Evolutionary conservation across 441 rosid genomes (phyloP).

Genomic region (Viola pubescens): DNA sequence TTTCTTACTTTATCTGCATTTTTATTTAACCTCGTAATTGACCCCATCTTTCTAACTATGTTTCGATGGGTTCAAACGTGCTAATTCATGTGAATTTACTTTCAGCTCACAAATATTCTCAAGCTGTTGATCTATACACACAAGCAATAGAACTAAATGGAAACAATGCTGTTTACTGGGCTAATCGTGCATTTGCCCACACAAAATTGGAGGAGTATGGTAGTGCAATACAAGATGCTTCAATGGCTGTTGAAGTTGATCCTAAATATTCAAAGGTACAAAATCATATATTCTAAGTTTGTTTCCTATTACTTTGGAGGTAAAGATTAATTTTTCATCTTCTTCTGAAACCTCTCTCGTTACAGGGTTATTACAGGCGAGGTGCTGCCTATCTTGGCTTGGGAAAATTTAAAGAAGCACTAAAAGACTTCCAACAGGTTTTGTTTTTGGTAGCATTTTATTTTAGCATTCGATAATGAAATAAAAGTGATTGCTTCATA

Average conservation of each 20-base stretch:
- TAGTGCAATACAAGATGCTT: conserved; percentile 91
- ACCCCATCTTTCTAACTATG: too few species aligned
- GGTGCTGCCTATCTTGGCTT: conserved; percentile 95
- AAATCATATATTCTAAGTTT: conserved; percentile 4
- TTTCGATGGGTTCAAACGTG: not conserved
- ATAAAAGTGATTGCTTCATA: not conserved
- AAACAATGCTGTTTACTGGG: conserved; percentile 87
- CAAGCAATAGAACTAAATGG: conserved; percentile 66
- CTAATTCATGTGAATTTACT: conserved; percentile 15
- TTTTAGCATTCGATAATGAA: not conserved
- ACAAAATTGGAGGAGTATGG: conserved; percentile 94
- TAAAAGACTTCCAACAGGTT: conserved; percentile 96
- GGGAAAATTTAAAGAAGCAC: conserved; percentile 97
- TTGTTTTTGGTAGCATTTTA: conserved; percentile 2
- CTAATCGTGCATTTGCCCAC: conserved; percentile 92
- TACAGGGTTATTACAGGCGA: conserved; percentile 87
- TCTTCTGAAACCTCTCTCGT: conserved; percentile 21
- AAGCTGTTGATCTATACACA: conserved; percentile 74
- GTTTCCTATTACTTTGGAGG: conserved; percentile 2
- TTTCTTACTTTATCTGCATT: not conserved
- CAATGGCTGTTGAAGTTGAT: conserved; percentile 80
- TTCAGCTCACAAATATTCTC: conserved; percentile 66
- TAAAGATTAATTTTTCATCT: conserved; percentile 3
- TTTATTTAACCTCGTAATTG: too few species aligned
- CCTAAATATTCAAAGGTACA: conserved; percentile 76